Conservation (phyloP, 2,329 filamentous ascomycete species). For the Arthroderma sp. region DNA sequence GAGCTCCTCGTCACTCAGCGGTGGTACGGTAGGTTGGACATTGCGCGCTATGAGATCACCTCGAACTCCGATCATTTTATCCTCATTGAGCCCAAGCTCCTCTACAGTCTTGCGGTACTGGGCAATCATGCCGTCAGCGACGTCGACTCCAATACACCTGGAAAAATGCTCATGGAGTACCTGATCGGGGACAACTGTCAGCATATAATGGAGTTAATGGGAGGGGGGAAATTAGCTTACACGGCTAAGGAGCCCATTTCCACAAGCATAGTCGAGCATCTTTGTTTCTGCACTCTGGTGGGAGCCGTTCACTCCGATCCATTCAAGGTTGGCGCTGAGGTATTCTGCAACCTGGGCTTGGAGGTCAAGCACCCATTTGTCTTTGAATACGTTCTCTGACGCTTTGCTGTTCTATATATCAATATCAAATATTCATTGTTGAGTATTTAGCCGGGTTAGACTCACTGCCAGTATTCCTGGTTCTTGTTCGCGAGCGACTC, state of each 20-base stretch:
- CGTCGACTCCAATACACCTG: constrained; percentile 11
- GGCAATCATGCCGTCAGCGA: constrained; percentile 10
- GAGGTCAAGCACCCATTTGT: constrained; percentile 8
- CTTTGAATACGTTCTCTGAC: constrained; percentile 5
- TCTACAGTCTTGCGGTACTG: constrained; percentile 8
- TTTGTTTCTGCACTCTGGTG: constrained; percentile 1
- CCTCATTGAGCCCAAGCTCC: constrained; percentile 1
- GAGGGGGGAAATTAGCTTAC: constrained; percentile 1
- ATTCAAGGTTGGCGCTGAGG: constrained; percentile 9
- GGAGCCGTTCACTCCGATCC: constrained; percentile 7
- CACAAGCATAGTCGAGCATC: constrained; percentile 13
- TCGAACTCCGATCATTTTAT: constrained; percentile 7
- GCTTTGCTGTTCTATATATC: not conserved
- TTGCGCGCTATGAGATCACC: constrained; percentile 6
- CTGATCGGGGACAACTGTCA: constrained; percentile 1
- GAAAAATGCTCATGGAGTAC: constrained; percentile 8
- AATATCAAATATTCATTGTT: too few species aligned
- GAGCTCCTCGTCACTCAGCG: constrained; percentile 4
- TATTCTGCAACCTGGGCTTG: constrained; percentile 4
- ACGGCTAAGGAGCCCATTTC: constrained; percentile 9
- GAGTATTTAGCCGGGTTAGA: too few species aligned
- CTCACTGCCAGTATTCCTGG: too few species aligned
- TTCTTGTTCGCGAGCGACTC: too few species aligned
- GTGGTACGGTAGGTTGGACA: not conserved
- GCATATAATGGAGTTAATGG: not conserved